Base-by-base conservation (phyloP, 208 protist species). In the Acanthamoeba triangularis region DNA sequence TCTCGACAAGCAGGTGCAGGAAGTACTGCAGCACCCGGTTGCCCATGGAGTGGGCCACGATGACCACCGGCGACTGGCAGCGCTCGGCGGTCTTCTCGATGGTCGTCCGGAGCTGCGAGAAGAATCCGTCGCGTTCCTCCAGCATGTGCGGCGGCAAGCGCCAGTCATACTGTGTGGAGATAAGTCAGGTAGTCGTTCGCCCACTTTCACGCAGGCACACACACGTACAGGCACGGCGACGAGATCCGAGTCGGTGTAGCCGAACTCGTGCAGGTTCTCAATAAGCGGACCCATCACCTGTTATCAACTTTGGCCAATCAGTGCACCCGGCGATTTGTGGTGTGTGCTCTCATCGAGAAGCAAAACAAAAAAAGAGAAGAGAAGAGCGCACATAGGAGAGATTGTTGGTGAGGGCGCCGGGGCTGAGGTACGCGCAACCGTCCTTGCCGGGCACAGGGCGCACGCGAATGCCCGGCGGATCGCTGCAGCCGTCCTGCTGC, bases 261-360 rank as follows among this genome's bases (percentile, higher is more conserved):
- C 82, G 28, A 90, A 59, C n/a, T 67, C 47, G 30, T 67, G 82
- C n/a, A 90, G 35, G 18, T 59, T 67, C 56, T 90, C 56, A 11
- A 90, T 90, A 3, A 90, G 56, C 28, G 82, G 82, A n/a, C 82
- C 82, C 82, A 95, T 95, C 13, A 90, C 80, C 80, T 88, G 80
- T 44, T 13, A 2, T 59, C 54, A 4, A 7, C 35, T 20, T 49
- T 6, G 16, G 37, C 35, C 5, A 85, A 61, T 41, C 20, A 88
- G 59, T 47, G 13, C 23, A 25, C 18, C 14, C 14, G 11, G 33
- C n/a, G 78, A 76, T 25, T 3, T 76, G 16, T 44, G 14, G 11
- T 6, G 16, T 1, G n/a, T 33, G 10, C 3, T 76, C 56, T 76
- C 56, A 61, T 23, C 23, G 8, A 28, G 23, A 63, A 28, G 14